Evolutionary conservation across 2,329 filamentous ascomycete genomes (phyloP), one percentile per base, ranked within the genome.

Genomic region (Dissoconium aciculare): DNA sequence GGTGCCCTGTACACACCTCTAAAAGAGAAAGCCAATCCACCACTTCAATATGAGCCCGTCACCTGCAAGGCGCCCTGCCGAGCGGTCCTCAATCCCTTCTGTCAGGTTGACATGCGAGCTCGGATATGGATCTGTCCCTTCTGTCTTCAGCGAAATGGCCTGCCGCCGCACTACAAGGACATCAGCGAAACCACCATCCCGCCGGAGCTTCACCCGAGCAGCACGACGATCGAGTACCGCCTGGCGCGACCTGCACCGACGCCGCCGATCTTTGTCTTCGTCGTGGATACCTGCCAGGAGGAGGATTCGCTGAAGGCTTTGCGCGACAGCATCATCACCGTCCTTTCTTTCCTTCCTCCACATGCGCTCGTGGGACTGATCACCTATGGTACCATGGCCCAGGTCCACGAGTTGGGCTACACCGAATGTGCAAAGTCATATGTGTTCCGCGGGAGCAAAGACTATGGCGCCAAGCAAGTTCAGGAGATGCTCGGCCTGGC

Each of bases 381-480:
- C 46, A 89, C 82, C 27, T 91, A 74, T 51, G 89, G 89, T 39
- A 95, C 89, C 26, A 95, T 93, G 83, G 74, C 83, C 17, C 85
- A 94, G 71, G 83, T 98, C 11, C 89, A 98, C 54, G 89, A 98
- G 59, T 82, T 98, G 44, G 89, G 89, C 33, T 98, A 98, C 54
- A 85, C 81, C 33, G 89, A 95, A 59, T 98, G 89, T 58, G 83
- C 89, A 42, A 98, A 95, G 60, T 94, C 87, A 4, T 98, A 94
- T 50, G 89, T 98, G 25, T 98, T 98, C 68, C 74, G 87, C 34
- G 89, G 89, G 23, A 94, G 76, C 66, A 98, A 95, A 64, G 89
- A 98, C 51, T 98, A 98, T 57, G 70, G 76, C n/a, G 81, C 85
- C 32, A 95, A 95, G 62, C 85, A 95, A 55, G 84, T 98, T n/a